These are phyloP conservation scores for Polysphondylium violaceum DNA, from an alignment of 78 protist species.

Conservation along the genomic window DNA sequence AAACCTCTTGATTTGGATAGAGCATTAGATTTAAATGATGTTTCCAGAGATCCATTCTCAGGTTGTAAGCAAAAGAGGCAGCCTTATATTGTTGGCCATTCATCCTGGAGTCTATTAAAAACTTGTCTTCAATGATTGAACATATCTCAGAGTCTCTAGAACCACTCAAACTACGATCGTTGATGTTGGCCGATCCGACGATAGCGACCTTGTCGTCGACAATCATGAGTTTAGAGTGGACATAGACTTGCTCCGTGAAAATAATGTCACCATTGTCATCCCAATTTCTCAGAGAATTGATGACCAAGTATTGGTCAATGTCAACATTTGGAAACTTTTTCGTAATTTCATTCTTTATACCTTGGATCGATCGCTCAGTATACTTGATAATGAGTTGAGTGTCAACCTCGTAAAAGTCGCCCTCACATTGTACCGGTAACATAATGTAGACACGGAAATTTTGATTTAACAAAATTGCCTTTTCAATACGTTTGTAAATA, in stretches of 20 bases:
- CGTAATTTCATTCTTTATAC: slow-evolving; percentile 35
- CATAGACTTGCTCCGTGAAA: slow-evolving; percentile 87
- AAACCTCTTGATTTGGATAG: background rate
- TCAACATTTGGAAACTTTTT: slow-evolving; percentile 58
- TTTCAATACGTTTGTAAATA: slow-evolving; percentile 51
- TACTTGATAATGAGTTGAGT: slow-evolving; percentile 61
- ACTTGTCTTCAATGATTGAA: slow-evolving; percentile 36
- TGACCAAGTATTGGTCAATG: slow-evolving; percentile 41
- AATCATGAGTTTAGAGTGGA: slow-evolving; percentile 92
- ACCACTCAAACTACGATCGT: slow-evolving; percentile 81
- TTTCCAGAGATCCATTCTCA: slow-evolving; percentile 69
- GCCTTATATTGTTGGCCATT: slow-evolving; percentile 60
- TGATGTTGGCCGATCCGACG: slow-evolving; percentile 93
- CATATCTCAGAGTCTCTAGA: slow-evolving; percentile 64
- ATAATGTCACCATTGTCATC: slow-evolving; percentile 37
- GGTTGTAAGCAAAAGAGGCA: slow-evolving; percentile 16
- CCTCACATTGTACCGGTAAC: slow-evolving; percentile 65
- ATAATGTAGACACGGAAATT: slow-evolving; percentile 33
- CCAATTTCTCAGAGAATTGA: slow-evolving; percentile 56
- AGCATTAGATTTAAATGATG: slow-evolving; percentile 55
- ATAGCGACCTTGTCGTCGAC: slow-evolving; percentile 90
- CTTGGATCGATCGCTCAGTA: slow-evolving; percentile 43
- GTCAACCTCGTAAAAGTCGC: slow-evolving; percentile 50
- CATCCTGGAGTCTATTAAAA: background rate
- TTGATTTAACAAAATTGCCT: slow-evolving; percentile 47